Percentiles rank a stretch among this genome's conserved stretches.
These are phyloP conservation scores for Lepidium sativum DNA, from an alignment of 345 rosid species.

Conservation along the genomic window DNA sequence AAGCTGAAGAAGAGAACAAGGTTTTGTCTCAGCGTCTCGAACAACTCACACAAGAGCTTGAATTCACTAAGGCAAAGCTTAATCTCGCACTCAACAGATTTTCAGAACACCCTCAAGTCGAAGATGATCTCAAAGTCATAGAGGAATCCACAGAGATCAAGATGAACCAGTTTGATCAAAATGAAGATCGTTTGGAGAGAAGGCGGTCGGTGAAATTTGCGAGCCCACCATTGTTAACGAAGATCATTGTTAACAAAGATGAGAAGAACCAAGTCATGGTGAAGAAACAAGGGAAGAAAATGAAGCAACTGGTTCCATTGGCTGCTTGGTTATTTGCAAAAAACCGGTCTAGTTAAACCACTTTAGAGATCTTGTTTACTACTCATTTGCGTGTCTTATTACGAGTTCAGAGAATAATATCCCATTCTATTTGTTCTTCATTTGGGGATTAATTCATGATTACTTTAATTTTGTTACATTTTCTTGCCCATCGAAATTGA, in stretches of 20 bases:
- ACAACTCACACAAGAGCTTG: slow-evolving; percentile 45
- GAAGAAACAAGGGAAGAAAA: slow-evolving; percentile 30
- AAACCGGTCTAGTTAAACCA: slow-evolving; percentile 27
- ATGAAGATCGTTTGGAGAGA: slow-evolving; percentile 36
- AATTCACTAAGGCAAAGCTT: slow-evolving; percentile 41
- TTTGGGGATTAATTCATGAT: neutral
- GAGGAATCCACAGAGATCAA: slow-evolving; percentile 28
- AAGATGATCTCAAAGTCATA: slow-evolving; percentile 48
- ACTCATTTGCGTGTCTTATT: slow-evolving; percentile 1
- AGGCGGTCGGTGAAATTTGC: slow-evolving; percentile 68
- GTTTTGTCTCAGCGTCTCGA: slow-evolving; percentile 28
- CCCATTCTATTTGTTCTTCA: neutral
- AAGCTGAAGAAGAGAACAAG: slow-evolving; percentile 46
- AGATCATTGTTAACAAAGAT: slow-evolving; percentile 27
- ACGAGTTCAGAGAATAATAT: neutral
- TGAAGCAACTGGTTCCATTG: slow-evolving; percentile 39
- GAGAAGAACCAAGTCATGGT: slow-evolving; percentile 28
- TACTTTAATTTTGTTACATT: neutral
- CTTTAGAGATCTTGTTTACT: neutral
- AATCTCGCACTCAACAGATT: neutral
- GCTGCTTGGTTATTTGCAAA: slow-evolving; percentile 53
- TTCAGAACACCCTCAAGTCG: slow-evolving; percentile 23
- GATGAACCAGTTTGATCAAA: slow-evolving; percentile 12
- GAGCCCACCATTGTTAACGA: slow-evolving; percentile 43
- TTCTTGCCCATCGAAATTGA: neutral